Evolutionary conservation across 2,329 filamentous ascomycete genomes (phyloP).

Genomic region (Stemphylium beticola): DNA sequence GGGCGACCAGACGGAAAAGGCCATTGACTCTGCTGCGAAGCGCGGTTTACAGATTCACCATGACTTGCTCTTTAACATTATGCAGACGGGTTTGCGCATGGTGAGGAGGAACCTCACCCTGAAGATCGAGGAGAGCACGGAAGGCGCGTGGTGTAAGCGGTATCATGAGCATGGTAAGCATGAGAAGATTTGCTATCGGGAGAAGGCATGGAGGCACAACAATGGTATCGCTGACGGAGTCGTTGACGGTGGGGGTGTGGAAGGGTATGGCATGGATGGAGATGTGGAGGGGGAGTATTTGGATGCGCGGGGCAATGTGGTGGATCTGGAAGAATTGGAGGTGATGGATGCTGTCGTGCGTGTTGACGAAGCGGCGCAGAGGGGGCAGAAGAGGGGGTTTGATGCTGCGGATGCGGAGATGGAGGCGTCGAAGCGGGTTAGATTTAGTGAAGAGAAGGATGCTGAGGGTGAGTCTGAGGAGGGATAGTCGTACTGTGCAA

Average conservation of each 20-base stretch:
- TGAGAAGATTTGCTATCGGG: conserved; percentile 32
- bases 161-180: conserved; percentile 41
- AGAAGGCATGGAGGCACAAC: conserved; percentile 9
- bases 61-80: conserved; percentile 32
- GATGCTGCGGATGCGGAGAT: not conserved
- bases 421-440: not conserved
- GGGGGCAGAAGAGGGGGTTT: no score
- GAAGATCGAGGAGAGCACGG: conserved; percentile 37
- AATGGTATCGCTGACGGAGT: not conserved
- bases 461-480: conserved; percentile 16
- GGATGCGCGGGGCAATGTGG: not conserved
- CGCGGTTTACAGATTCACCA: conserved; percentile 9
- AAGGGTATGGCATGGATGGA: no score
- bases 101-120: conserved; percentile 33
- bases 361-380: no score
- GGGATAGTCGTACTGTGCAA: not conserved
- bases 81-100: conserved; percentile 34
- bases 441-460: conserved; percentile 5
- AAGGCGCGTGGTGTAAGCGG: conserved; percentile 39
- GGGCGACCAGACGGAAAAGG: conserved; percentile 22
- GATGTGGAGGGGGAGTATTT: not conserved
- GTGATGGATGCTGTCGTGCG: no score
- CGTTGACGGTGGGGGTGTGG: not conserved
- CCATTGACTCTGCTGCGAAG: not conserved
- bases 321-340: no score